These are phyloP conservation scores for Gymnopilus junonius DNA, from an alignment of 768 basidiomycete genomes.

Conservation along the genomic window DNA sequence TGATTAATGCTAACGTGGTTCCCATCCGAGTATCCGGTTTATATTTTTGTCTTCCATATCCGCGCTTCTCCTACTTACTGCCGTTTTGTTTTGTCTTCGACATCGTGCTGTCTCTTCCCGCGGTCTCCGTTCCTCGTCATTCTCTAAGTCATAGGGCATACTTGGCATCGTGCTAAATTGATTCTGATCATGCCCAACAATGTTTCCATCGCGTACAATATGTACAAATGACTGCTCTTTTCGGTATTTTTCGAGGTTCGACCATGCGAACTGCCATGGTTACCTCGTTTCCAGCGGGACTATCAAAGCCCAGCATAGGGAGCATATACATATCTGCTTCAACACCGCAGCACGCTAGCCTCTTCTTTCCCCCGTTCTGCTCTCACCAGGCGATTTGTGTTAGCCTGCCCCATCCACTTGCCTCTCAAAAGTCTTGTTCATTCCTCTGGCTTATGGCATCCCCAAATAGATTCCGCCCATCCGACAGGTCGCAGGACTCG, in stretches of 20 bases:
- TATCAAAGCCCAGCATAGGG: background rate
- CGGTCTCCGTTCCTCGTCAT: background rate
- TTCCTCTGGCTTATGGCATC: slow-evolving; percentile 5
- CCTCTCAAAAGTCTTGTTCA: background rate
- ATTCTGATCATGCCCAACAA: background rate
- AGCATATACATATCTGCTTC: background rate
- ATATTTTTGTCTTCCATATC: background rate
- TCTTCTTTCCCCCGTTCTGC: background rate
- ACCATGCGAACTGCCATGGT: slow-evolving; percentile 2
- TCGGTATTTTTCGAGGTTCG: background rate
- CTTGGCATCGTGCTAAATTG: background rate
- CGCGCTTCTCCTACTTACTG: background rate
- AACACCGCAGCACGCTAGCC: too few species aligned
- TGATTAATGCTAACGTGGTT: background rate
- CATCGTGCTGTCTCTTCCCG: background rate
- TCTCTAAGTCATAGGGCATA: background rate
- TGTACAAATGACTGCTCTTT: background rate
- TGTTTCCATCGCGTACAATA: background rate
- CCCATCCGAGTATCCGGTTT: background rate
- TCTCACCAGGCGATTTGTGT: background rate
- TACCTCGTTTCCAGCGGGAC: slow-evolving; percentile 1
- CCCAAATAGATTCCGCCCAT: background rate
- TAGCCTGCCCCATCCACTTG: background rate
- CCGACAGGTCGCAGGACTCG: background rate
- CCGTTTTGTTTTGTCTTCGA: background rate